These are phyloP conservation scores for Gnetum montanum DNA, from an alignment of 75 land plant species.

Conservation along the genomic window DNA sequence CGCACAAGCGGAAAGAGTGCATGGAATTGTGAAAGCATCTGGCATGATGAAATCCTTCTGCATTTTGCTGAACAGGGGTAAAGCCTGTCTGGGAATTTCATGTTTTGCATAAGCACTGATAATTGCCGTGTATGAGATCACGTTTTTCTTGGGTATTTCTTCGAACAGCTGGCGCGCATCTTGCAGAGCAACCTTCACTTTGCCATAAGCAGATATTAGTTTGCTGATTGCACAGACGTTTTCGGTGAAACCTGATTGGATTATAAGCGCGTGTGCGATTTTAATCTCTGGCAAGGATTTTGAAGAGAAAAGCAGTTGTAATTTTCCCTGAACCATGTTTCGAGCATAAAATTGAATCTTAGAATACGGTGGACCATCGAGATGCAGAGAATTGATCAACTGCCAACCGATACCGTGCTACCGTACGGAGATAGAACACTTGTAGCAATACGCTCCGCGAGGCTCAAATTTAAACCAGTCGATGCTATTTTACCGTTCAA, in stretches of 20 bases:
- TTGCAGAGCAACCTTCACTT: not conserved
- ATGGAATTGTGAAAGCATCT: conserved; percentile 4
- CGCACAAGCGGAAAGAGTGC: conserved; percentile 5
- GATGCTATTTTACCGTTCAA: too few relatives aligned
- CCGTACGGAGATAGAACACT: too few relatives aligned
- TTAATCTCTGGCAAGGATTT: not conserved
- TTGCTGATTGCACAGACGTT: conserved; percentile 4
- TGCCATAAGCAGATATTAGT: conserved; percentile 4
- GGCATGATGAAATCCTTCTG: not conserved
- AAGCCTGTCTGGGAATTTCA: conserved; percentile 1
- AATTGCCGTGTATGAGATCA: conserved; percentile 9
- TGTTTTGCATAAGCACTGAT: conserved; percentile 9
- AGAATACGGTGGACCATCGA: too few relatives aligned
- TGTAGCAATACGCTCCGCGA: too few relatives aligned
- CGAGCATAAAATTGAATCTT: too few relatives aligned
- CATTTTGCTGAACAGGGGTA: conserved; percentile 3
- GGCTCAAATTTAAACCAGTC: too few relatives aligned
- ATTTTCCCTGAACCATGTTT: too few relatives aligned
- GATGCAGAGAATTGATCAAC: too few relatives aligned
- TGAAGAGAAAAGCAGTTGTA: too few relatives aligned
- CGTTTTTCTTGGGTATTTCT: conserved; percentile 7
- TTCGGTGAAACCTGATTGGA: not conserved
- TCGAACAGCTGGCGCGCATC: conserved; percentile 7
- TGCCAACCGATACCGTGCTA: too few relatives aligned
- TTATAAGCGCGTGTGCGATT: conserved; percentile 2